Conservation (phyloP, 2,329 filamentous ascomycete species). For the Trichoderma afroharzianum region DNA sequence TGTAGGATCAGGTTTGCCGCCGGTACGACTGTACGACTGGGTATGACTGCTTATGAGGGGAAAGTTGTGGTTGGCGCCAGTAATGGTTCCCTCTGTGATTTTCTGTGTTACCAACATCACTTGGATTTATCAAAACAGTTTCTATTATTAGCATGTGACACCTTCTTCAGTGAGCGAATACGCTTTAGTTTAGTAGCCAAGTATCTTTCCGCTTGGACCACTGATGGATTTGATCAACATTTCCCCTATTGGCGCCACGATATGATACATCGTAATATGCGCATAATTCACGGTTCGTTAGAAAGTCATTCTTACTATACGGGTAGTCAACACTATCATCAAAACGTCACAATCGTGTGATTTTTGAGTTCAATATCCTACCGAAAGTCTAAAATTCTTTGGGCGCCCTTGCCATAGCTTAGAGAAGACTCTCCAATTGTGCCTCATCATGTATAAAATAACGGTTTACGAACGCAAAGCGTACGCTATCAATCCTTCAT, state of each 20-base stretch:
- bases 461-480: neutral
- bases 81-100: too few species aligned
- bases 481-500: neutral
- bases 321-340: neutral
- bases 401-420: neutral
- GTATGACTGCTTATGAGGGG: too few species aligned
- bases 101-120: too few species aligned
- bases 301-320: neutral
- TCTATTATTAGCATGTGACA: too few species aligned
- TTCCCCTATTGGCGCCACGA: neutral
- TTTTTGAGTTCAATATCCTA: neutral
- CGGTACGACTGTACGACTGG: too few species aligned
- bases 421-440: neutral
- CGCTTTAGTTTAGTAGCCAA: too few species aligned
- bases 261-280: neutral
- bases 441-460: neutral
- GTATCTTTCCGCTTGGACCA: too few species aligned
- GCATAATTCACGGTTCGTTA: neutral
- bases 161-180: too few species aligned
- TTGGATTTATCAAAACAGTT: too few species aligned
- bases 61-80: too few species aligned
- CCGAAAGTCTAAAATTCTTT: neutral
- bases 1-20: too few species aligned
- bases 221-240: too few species aligned
- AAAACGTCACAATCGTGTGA: neutral